Evolutionary conservation across 768 basidiomycete genomes (phyloP).

Genomic region (Kwoniella sp.): DNA sequence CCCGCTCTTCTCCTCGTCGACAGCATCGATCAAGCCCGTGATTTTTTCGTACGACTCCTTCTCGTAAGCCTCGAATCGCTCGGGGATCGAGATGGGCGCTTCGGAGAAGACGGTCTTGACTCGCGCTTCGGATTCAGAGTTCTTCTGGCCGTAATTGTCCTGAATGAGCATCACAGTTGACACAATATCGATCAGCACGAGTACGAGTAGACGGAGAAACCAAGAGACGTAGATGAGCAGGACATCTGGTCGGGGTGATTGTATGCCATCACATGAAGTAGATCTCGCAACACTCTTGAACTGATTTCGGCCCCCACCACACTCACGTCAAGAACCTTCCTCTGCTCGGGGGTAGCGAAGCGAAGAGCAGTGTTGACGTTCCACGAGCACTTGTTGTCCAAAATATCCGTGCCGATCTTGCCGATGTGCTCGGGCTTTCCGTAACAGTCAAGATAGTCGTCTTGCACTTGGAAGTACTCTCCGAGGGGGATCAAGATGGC

Average conservation of each 20-base stretch:
- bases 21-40: slow-evolving; percentile 68
- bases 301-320: background rate
- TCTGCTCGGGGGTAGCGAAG: slow-evolving; percentile 58
- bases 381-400: slow-evolving; percentile 99
- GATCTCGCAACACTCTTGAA: too few species aligned
- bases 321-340: slow-evolving; percentile 59
- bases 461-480: slow-evolving; percentile 98
- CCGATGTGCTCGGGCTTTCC: slow-evolving; percentile 88
- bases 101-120: slow-evolving; percentile 75
- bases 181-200: background rate
- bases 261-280: too few species aligned
- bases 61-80: slow-evolving; percentile 77
- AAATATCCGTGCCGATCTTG: slow-evolving; percentile 95
- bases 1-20: slow-evolving; percentile 70
- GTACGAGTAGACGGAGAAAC: background rate
- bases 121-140: slow-evolving; percentile 63
- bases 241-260: too few species aligned
- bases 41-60: slow-evolving; percentile 69
- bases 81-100: slow-evolving; percentile 64
- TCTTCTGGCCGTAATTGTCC: slow-evolving; percentile 68
- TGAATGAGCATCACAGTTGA: slow-evolving; percentile 62
- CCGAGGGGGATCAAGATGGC: slow-evolving; percentile 87
- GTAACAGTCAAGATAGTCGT: slow-evolving; percentile 93
- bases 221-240: too few species aligned
- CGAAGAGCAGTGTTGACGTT: slow-evolving; percentile 82